Evolutionary conservation across 2,329 filamentous ascomycete genomes (phyloP).

Genomic region (Chaetoscypha palmicola): DNA sequence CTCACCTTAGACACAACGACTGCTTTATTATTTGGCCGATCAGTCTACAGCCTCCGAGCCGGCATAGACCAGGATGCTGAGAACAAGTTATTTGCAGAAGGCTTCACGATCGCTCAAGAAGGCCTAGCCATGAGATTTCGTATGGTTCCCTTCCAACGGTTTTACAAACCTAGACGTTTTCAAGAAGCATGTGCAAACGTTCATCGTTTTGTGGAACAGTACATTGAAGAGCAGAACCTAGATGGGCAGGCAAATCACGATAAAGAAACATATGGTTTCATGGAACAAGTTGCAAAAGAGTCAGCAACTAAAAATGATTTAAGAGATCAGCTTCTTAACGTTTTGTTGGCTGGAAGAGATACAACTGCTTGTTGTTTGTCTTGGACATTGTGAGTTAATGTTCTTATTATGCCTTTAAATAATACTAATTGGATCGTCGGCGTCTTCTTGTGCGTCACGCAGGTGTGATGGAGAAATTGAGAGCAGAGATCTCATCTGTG

Average conservation of each 20-base stretch:
- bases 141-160: constrained; percentile 12
- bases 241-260: constrained; percentile 13
- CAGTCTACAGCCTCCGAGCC: constrained; percentile 25
- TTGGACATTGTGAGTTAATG: constrained; percentile 27
- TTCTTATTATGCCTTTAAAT: constrained; percentile 4
- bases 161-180: constrained; percentile 4
- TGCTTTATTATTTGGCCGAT: constrained; percentile 49
- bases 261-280: constrained; percentile 12
- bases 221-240: constrained; percentile 32
- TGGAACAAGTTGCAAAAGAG: constrained; percentile 11
- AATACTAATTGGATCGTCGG: too few relatives aligned
- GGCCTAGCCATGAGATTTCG: constrained; percentile 29
- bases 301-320: constrained; percentile 31
- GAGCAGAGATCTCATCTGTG: constrained; percentile 40
- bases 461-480: constrained; percentile 36
- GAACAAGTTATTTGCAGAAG: constrained; percentile 28
- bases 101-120: constrained; percentile 33
- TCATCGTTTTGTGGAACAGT: constrained; percentile 16
- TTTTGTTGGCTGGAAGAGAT: constrained; percentile 50
- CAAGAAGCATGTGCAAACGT: constrained; percentile 20
- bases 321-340: constrained; percentile 36
- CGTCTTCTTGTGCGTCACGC: constrained; percentile 38
- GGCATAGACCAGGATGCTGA: constrained; percentile 7
- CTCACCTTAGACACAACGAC: constrained; percentile 51
- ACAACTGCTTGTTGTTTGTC: constrained; percentile 40